Conservation (phyloP, 169 alveolate genomes). For the Toxoplasma gondii region DNA sequence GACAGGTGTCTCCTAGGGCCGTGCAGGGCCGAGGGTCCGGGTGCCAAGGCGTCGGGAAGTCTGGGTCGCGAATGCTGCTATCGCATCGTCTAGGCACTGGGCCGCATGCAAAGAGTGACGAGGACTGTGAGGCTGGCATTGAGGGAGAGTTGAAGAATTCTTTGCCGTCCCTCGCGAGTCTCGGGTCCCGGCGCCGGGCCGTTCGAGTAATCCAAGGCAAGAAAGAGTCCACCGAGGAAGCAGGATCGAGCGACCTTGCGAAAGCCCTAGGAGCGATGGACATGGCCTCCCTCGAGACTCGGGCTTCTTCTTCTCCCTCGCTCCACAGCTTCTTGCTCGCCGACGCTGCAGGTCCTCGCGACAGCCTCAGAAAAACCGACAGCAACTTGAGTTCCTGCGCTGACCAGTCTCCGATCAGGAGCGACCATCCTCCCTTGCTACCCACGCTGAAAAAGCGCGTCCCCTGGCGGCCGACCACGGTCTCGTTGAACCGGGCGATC, state of each 20-base stretch:
- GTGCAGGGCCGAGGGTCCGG: no score
- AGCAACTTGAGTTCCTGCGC: not conserved
- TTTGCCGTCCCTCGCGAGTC: no score
- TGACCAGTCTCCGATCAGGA: not conserved
- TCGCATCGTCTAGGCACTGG: no score
- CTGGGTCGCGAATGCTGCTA: no score
- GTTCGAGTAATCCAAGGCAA: not conserved
- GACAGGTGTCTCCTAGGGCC: no score
- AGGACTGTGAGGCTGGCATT: no score
- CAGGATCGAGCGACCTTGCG: not conserved
- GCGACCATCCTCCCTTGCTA: not conserved
- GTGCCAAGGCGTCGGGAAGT: no score
- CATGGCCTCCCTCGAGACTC: not conserved
- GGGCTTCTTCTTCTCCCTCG: not conserved
- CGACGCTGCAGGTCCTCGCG: not conserved
- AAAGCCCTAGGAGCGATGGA: not conserved
- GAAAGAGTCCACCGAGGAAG: not conserved
- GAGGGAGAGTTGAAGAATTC: no score
- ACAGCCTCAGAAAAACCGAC: not conserved
- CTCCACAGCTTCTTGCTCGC: not conserved
- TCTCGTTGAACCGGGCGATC: not conserved
- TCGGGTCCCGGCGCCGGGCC: not conserved
- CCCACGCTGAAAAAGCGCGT: not conserved
- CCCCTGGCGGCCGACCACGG: not conserved
- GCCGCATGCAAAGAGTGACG: no score